Conservation (phyloP, 768 basidiomycete species). For the Naganishia antarctica region DNA sequence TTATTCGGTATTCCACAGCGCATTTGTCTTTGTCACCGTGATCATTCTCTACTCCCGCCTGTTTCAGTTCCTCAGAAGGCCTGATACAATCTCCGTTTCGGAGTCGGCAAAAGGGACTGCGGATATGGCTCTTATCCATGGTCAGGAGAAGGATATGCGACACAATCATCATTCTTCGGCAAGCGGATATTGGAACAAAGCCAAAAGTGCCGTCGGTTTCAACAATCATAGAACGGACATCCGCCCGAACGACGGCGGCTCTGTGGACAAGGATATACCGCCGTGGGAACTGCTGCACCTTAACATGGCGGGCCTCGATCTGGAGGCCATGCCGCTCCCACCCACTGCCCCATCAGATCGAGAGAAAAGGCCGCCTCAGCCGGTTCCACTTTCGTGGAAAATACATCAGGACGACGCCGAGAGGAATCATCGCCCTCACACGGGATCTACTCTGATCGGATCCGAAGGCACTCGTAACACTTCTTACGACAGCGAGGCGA, state of each 20-base stretch:
- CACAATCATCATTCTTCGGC: neutral
- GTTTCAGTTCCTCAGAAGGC: constrained; percentile 42
- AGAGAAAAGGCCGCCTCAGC: neutral
- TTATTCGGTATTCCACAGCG: constrained; percentile 18
- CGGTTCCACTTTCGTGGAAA: neutral
- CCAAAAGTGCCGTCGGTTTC: neutral
- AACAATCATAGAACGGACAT: no score
- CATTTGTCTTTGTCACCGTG: constrained; percentile 42
- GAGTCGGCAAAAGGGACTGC: neutral
- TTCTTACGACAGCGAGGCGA: constrained; percentile 2
- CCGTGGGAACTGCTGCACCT: constrained; percentile 29
- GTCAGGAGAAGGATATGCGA: neutral
- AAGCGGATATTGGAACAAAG: neutral
- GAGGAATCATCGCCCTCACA: constrained; percentile 1
- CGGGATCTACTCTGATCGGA: constrained; percentile 6
- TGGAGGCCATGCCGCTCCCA: neutral
- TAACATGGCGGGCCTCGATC: constrained; percentile 2
- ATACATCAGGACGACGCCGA: neutral
- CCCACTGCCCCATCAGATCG: neutral
- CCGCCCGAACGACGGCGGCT: no score
- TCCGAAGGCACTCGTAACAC: neutral
- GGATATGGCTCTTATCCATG: neutral
- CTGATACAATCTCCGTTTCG: constrained; percentile 39
- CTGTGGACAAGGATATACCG: constrained; percentile 6
- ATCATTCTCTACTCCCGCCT: constrained; percentile 40